phyloP scores from a whole-genome alignment of 2,329 filamentous ascomycete species.

The Pseudocercospora pini-densiflorae region DNA sequence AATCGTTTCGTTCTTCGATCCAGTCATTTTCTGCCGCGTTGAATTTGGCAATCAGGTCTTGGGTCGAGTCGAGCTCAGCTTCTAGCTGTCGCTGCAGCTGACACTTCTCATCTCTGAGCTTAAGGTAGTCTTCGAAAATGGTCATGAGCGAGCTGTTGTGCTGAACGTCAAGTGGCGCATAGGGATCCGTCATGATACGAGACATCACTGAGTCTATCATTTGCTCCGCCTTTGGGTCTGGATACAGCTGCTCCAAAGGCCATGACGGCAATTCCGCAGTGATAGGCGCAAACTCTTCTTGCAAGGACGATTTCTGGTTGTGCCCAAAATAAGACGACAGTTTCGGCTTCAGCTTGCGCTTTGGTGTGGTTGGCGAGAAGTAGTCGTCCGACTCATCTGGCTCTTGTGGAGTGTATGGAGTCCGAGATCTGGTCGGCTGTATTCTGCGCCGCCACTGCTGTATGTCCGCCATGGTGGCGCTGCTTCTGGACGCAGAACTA shows the following conservation, averaged over 20 bases:
- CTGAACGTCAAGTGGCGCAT: slow-evolving; percentile 33
- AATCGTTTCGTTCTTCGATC: slow-evolving; percentile 41
- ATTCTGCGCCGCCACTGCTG: slow-evolving; percentile 43
- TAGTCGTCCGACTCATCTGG: slow-evolving; percentile 39
- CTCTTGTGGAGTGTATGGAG: slow-evolving; percentile 34
- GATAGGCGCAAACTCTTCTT: slow-evolving; percentile 18
- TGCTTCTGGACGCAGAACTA: not conserved
- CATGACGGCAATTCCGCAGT: slow-evolving; percentile 32
- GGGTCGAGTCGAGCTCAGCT: slow-evolving; percentile 33
- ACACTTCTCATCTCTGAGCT: slow-evolving; percentile 43
- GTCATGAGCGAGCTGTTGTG: slow-evolving; percentile 46
- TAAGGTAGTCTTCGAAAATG: slow-evolving; percentile 49
- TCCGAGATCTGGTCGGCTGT: slow-evolving; percentile 38
- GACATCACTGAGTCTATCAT: slow-evolving; percentile 40
- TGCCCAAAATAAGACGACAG: slow-evolving; percentile 44
- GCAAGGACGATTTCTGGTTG: slow-evolving; percentile 19
- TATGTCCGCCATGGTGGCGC: slow-evolving; percentile 39
- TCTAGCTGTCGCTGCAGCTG: slow-evolving; percentile 36
- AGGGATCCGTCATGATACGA: slow-evolving; percentile 37
- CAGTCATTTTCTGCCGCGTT: slow-evolving; percentile 40
- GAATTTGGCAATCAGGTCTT: slow-evolving; percentile 29
- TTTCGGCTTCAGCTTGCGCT: slow-evolving; percentile 44
- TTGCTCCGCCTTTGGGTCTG: slow-evolving; percentile 35
- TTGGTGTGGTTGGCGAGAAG: slow-evolving; percentile 36
- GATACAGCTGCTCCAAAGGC: slow-evolving; percentile 34